Base-by-base conservation (phyloP, 805 yeast species). In the Saturnispora sanitii region DNA sequence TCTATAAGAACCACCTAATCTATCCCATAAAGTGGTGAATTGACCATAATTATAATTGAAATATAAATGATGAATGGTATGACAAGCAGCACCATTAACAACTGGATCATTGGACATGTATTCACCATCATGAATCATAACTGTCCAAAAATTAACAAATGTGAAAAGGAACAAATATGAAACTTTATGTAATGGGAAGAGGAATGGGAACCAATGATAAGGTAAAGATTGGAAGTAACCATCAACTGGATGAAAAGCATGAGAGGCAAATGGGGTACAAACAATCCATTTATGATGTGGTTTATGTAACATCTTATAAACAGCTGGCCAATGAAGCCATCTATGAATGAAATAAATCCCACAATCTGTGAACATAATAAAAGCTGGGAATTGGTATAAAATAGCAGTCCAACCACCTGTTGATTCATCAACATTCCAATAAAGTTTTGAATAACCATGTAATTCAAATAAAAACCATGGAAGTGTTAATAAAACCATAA, bases 261-360 rank as follows among this genome's bases (percentile, higher is more conserved):
- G 96, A 7, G 95, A 85, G 1, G 98, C 98, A 65, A 82, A 92
- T 33, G 98, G 98, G 8, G 98, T 90, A 46, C 97, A 90, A 31
- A 92, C 96, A 51, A 92, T 77, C 98, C 98, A 92, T 66, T 92
- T 92, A 73, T 92, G 98, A 64, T 92, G 98, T 11, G 96, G 96
- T 67, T 92, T 92, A 68, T 92, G 98, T 47, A 92, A 67, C 20
- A 55, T 61, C 67, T 82, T 88, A 75, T 92, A 92, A 31, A 92
- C 80, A 15, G 70, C 51, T 18, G 96, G 96, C 85, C 92, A 86
- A 61, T 92, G 98, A 55, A 92, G 71, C 74, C 84, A 75, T 58
- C 97, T 78, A 66, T 92, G 98, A 52, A 87, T 81, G 56, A 82
- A 70, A 61, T 92, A 92, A 55, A 92, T 87, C 42, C 90, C 82